Percentiles rank a stretch among this genome's conserved stretches.
phyloP scores from a whole-genome alignment of 2,329 filamentous ascomycete species.

The Aspergillus sp. region DNA sequence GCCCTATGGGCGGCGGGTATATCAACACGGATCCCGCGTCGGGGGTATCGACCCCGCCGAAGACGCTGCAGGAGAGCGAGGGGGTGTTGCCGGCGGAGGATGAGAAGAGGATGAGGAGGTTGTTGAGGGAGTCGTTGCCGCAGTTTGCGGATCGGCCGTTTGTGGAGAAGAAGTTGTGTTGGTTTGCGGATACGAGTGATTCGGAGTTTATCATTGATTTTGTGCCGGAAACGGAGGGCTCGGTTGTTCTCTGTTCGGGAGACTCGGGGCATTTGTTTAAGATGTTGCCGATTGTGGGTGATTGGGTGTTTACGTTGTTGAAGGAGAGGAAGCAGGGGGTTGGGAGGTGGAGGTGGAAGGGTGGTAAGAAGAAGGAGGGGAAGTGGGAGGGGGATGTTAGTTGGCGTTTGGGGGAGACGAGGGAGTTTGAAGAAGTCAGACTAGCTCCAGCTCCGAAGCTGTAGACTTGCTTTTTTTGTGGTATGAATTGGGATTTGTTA shows the following conservation, averaged over 20 bases:
- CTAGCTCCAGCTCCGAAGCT: conserved; percentile 24
- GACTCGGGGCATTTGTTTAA: conserved; percentile 66
- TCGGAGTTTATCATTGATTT: conserved; percentile 64
- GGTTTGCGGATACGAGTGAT: conserved; percentile 64
- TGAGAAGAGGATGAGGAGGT: conserved; percentile 53
- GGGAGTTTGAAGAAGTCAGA: conserved; percentile 29
- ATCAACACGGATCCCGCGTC: conserved; percentile 51
- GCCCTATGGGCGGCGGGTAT: conserved; percentile 60
- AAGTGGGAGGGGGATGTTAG: conserved; percentile 46
- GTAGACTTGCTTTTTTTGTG: background rate
- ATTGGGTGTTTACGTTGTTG: conserved; percentile 54
- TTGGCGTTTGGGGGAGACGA: conserved; percentile 48
- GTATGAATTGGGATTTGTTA: too few relatives aligned
- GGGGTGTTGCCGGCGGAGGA: conserved; percentile 57
- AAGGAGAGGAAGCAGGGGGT: conserved; percentile 44
- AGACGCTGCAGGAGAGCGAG: conserved; percentile 34
- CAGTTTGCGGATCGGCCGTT: conserved; percentile 57
- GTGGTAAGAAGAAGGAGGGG: conserved; percentile 21
- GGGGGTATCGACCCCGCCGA: conserved; percentile 48
- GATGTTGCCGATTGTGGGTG: conserved; percentile 62
- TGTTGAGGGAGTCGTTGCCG: conserved; percentile 57
- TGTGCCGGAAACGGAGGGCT: conserved; percentile 52
- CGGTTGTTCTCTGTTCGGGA: conserved; percentile 56
- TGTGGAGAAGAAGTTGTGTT: conserved; percentile 61
- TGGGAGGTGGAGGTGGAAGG: conserved; percentile 57